These are phyloP conservation scores for Arxiozyma heterogenica DNA, from an alignment of 1,139 yeast species.

Conservation along the genomic window DNA sequence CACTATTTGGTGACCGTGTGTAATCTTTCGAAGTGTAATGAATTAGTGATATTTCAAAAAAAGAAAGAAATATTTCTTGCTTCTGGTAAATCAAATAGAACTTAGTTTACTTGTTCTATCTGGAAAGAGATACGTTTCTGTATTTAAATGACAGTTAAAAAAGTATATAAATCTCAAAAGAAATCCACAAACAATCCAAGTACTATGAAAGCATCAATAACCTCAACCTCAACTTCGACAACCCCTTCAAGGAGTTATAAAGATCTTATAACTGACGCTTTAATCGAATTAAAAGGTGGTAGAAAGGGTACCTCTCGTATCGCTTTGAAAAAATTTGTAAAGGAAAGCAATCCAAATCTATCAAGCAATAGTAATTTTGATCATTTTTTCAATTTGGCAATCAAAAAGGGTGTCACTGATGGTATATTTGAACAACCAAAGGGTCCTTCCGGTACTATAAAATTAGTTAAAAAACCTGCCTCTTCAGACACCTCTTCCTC, in stretches of 20 bases:
- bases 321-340: slow-evolving; percentile 66
- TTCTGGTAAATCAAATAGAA: no score
- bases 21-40: no score
- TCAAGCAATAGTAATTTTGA: slow-evolving; percentile 58
- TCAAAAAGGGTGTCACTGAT: slow-evolving; percentile 70
- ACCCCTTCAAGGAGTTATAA: slow-evolving; percentile 17
- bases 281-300: slow-evolving; percentile 54
- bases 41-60: no score
- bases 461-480: slow-evolving; percentile 20
- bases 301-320: slow-evolving; percentile 81
- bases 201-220: slow-evolving; percentile 1
- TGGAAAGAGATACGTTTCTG: slow-evolving; percentile 2
- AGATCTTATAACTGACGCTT: slow-evolving; percentile 75
- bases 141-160: slow-evolving; percentile 1
- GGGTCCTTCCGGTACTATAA: slow-evolving; percentile 46
- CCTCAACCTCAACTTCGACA: slow-evolving; percentile 2
- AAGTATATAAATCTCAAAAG: slow-evolving; percentile 4
- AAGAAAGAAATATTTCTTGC: no score
- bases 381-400: slow-evolving; percentile 66
- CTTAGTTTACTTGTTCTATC: background rate
- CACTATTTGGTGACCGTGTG: no score
- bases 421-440: slow-evolving; percentile 80
- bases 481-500: background rate
- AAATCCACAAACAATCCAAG: slow-evolving; percentile 3
- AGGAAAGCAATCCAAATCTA: slow-evolving; percentile 36